A percentile compares a stretch with the other conserved stretches of the same genome.
These are phyloP conservation scores for Oryza brachyantha DNA, from an alignment of 176 grass and related monocot species.

Conservation along the genomic window DNA sequence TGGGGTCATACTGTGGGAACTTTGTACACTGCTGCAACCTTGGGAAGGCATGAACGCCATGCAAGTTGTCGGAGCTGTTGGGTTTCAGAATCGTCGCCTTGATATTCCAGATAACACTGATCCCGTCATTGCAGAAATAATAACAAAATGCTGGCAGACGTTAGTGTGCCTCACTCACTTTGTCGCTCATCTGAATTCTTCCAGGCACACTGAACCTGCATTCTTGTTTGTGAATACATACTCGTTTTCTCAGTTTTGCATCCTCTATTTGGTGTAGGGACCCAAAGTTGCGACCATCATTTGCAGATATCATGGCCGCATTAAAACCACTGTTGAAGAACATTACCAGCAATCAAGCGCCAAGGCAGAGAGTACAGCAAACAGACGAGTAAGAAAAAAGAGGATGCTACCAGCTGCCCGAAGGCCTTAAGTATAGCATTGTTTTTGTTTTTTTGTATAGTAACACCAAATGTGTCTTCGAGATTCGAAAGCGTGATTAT, in stretches of 20 bases:
- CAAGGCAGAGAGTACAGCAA: slow-evolving; percentile 59
- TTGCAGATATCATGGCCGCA: slow-evolving; percentile 79
- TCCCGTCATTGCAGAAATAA: slow-evolving; percentile 70
- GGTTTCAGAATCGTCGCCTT: slow-evolving; percentile 91
- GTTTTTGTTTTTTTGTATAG: slow-evolving; percentile 87
- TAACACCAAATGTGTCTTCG: slow-evolving; percentile 40
- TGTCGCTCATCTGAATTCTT: slow-evolving; percentile 17
- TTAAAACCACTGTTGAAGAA: slow-evolving; percentile 80
- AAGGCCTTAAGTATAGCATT: slow-evolving; percentile 39
- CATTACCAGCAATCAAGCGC: slow-evolving; percentile 44
- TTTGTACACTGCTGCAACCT: slow-evolving; percentile 84
- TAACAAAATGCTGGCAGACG: slow-evolving; percentile 85
- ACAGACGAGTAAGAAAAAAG: slow-evolving; percentile 29
- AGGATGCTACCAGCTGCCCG: slow-evolving; percentile 23
- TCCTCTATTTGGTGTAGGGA: slow-evolving; percentile 50
- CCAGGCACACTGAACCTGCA: not conserved
- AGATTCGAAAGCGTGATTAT: slow-evolving; percentile 38
- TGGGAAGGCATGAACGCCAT: slow-evolving; percentile 99
- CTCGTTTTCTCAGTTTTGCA: not conserved
- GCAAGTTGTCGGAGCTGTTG: slow-evolving; percentile 98
- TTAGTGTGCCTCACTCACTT: slow-evolving; percentile 55
- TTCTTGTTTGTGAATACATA: slow-evolving; percentile 5
- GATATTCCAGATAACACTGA: slow-evolving; percentile 86
- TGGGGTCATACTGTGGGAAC: slow-evolving; percentile 97
- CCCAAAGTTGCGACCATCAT: slow-evolving; percentile 79